phyloP scores from a whole-genome alignment of 2,329 filamentous ascomycete species.

The Daldinia sp. region DNA sequence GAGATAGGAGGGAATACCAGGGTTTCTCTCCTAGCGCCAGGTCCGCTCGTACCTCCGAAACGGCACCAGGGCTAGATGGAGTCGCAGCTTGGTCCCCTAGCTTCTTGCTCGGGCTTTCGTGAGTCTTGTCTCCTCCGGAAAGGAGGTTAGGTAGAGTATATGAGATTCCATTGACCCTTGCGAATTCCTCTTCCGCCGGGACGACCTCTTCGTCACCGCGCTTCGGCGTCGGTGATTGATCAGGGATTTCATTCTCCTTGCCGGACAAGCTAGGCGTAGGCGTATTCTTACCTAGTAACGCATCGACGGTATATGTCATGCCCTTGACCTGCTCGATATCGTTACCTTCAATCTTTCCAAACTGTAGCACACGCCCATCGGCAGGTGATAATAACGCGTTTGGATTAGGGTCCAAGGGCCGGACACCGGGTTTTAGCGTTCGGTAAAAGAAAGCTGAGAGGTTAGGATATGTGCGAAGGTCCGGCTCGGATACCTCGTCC shows the following conservation, averaged over 20 bases:
- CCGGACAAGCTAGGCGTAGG: slow-evolving; percentile 63
- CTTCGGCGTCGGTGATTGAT: slow-evolving; percentile 35
- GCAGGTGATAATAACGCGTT: slow-evolving; percentile 86
- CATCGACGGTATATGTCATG: slow-evolving; percentile 96
- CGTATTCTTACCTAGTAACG: slow-evolving; percentile 77
- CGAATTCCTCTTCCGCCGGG: slow-evolving; percentile 88
- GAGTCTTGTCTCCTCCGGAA: slow-evolving; percentile 64
- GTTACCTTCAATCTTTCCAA: slow-evolving; percentile 88
- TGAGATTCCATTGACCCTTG: slow-evolving; percentile 90
- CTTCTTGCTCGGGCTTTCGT: slow-evolving; percentile 49
- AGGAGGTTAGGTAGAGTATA: slow-evolving; percentile 91
- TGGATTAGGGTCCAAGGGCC: slow-evolving; percentile 82
- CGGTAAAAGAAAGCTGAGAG: slow-evolving; percentile 98
- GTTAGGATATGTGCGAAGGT: slow-evolving; percentile 90
- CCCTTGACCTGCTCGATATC: slow-evolving; percentile 99
- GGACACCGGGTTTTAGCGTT: slow-evolving; percentile 84
- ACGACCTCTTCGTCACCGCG: slow-evolving; percentile 71
- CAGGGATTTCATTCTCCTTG: slow-evolving; percentile 42
- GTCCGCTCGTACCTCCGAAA: slow-evolving; percentile 84
- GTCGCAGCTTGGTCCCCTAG: slow-evolving; percentile 76
- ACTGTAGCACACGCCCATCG: slow-evolving; percentile 91
- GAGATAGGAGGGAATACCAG: slow-evolving; percentile 74
- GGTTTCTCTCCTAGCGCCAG: slow-evolving; percentile 75
- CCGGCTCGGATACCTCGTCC: slow-evolving; percentile 84
- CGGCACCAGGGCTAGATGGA: slow-evolving; percentile 70